Evolutionary conservation across 2,329 filamentous ascomycete species (phyloP).

Genomic region (Chaetothyriales sp.): DNA sequence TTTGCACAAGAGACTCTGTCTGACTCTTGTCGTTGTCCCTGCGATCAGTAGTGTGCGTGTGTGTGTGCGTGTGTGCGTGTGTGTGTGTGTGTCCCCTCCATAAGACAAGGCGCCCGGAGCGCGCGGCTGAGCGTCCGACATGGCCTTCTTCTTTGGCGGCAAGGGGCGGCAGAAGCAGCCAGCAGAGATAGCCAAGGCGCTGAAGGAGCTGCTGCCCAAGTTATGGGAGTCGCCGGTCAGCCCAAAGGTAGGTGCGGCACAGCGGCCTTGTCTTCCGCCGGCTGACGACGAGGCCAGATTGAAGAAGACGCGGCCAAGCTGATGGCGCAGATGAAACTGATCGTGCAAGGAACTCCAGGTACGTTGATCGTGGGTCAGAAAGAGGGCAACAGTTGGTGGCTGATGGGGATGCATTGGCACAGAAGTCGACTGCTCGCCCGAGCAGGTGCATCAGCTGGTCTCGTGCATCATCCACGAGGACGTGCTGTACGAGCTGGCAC

Average conservation of each 20-base stretch:
- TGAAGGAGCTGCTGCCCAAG: slow-evolving; percentile 50
- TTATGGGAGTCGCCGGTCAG: slow-evolving; percentile 45
- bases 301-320: slow-evolving; percentile 46
- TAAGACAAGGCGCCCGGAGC: neutral
- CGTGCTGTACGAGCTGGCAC: slow-evolving; percentile 69
- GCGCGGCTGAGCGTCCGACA: slow-evolving; percentile 21
- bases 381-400: slow-evolving; percentile 1
- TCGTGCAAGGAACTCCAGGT: slow-evolving; percentile 90
- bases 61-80: too few relatives aligned
- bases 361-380: slow-evolving; percentile 20
- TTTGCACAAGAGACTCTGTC: neutral
- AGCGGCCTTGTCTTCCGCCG: slow-evolving; percentile 2
- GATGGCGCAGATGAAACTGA: slow-evolving; percentile 78
- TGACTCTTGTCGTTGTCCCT: neutral
- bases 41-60: neutral
- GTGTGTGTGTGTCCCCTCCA: neutral
- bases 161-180: slow-evolving; percentile 48
- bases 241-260: slow-evolving; percentile 38
- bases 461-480: slow-evolving; percentile 78
- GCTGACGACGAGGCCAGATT: slow-evolving; percentile 2
- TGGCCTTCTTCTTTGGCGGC: slow-evolving; percentile 56
- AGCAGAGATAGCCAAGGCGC: slow-evolving; percentile 47
- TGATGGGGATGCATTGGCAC: slow-evolving; percentile 4
- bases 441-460: slow-evolving; percentile 77
- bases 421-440: slow-evolving; percentile 78